Evolutionary conservation across 306 rosid species (phyloP), one percentile per base, ranked within the genome.

Genomic region (Sicyos edulis): DNA sequence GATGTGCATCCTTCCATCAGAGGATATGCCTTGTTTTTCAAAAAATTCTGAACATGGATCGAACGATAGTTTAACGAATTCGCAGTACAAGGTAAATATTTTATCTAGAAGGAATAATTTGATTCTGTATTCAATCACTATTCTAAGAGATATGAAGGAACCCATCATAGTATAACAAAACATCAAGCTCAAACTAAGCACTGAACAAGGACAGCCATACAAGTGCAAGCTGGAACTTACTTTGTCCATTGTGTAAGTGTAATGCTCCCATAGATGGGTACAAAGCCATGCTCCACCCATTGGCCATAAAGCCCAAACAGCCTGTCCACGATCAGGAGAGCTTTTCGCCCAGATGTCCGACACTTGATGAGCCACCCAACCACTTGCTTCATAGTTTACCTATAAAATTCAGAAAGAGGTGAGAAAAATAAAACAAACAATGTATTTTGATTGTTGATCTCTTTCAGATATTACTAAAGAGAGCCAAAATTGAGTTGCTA

Each of bases 211-310:
- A 49, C 42, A 22, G 72, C 42, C 56, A 63, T n/a, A 26, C 44
- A 26, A 26, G 15, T 59, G 73, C 56, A 50, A 47, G 58, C 59
- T 42, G 4, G 47, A 67, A 42, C 57, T 85, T 84, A 92, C 98
- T 74, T 85, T 88, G 85, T 90, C 91, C 96, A 87, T 70, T 61
- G 96, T 92, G 81, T 90, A 85, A 52, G 79, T 72, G 78, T 86
- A 92, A 84, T 92, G 98, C 80, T 92, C 98, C 98, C 98, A 92
- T n/a, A 87, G 82, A 85, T 92, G 96, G 60, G 83, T 80, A 81
- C 88, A 85, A 54, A 90, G 81, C 96, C 98, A 92, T 60, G 98
- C 96, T 78, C 98, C 98, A 53, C 98, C 98, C 93, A 92, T 85
- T 51, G 91, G 98, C 96, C 98, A 92, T 74, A 92, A 76, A 15